phyloP scores from a whole-genome alignment of 2,329 filamentous ascomycete species.

The Cordyceps militaris region DNA sequence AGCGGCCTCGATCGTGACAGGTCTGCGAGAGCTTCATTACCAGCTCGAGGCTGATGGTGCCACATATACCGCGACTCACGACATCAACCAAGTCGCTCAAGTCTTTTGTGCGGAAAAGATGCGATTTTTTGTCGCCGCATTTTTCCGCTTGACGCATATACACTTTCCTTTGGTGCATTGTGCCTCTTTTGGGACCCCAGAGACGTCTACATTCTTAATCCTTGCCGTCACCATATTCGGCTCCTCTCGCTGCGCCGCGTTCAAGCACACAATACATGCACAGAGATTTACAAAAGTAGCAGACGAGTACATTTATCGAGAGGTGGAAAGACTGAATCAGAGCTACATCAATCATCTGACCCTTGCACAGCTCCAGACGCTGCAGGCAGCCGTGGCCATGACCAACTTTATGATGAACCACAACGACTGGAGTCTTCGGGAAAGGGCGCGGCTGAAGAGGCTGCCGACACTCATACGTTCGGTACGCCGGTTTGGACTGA shows the following conservation, averaged over 20 bases:
- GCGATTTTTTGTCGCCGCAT: background rate
- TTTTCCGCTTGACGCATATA: background rate
- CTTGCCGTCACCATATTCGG: background rate
- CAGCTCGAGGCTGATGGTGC: background rate
- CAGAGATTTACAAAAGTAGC: background rate
- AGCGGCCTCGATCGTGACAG: background rate
- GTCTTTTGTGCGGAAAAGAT: background rate
- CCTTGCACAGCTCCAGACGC: background rate
- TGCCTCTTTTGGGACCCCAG: background rate
- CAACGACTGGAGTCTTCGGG: background rate
- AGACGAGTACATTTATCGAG: background rate
- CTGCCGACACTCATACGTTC: background rate
- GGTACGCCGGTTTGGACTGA: background rate
- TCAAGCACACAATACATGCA: background rate
- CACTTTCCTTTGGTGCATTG: background rate
- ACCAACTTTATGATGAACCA: constrained; percentile 4
- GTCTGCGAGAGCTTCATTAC: background rate
- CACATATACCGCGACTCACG: background rate
- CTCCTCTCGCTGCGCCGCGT: background rate
- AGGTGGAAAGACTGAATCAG: background rate
- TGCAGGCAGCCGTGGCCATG: background rate
- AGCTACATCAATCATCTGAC: background rate
- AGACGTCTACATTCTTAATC: background rate
- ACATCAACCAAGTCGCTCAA: background rate
- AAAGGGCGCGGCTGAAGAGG: background rate